Conservation (phyloP, 2,329 filamentous ascomycete genomes). For the Fusarium udum region DNA sequence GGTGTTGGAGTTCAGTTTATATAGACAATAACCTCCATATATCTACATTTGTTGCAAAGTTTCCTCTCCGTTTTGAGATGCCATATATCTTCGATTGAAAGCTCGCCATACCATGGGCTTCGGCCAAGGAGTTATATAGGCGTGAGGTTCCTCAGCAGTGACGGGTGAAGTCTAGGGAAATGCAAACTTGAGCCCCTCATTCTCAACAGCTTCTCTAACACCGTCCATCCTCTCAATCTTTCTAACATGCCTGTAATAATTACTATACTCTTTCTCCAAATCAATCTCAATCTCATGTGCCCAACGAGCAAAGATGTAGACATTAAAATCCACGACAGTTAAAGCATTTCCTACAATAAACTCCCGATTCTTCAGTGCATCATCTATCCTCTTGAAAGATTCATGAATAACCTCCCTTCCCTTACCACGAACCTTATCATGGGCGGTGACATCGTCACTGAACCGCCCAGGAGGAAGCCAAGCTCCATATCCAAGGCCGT, state of each 20-base stretch:
- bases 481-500: conserved; percentile 43
- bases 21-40: background rate
- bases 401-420: background rate
- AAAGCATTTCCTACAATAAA: conserved; percentile 19
- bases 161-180: background rate
- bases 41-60: background rate
- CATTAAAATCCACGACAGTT: conserved; percentile 32
- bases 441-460: conserved; percentile 23
- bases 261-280: conserved; percentile 10
- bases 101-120: fast-evolving
- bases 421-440: background rate
- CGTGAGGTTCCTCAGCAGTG: background rate
- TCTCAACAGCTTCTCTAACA: background rate
- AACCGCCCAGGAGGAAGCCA: conserved; percentile 42
- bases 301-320: conserved; percentile 39
- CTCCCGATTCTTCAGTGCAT: background rate
- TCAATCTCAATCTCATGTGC: conserved; percentile 7
- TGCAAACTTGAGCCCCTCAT: background rate
- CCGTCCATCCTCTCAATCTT: conserved; percentile 14
- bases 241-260: background rate
- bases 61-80: background rate
- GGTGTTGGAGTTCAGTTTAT: background rate
- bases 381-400: conserved; percentile 12
- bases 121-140: fast-evolving
- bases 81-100: too few relatives aligned